Conservation (phyloP, 208 protist genomes). For the Acanthamoeba culbertsoni region DNA sequence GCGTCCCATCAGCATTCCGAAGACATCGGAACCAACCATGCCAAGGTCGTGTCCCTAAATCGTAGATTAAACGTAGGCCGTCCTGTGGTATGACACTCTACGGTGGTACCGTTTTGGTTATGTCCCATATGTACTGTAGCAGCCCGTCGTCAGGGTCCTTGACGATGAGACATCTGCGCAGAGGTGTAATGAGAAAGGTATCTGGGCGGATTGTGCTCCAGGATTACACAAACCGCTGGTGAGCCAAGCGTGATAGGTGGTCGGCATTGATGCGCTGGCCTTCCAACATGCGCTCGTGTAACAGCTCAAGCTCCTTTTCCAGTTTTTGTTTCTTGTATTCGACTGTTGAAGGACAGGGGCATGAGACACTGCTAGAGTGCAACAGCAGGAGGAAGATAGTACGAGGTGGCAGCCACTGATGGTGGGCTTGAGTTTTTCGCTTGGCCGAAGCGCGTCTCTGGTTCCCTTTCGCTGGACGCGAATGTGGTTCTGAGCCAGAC, state of each 20-base stretch:
- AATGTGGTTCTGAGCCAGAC: no score
- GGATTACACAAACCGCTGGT: neutral
- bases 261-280: neutral
- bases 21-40: neutral
- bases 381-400: neutral
- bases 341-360: neutral
- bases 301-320: neutral
- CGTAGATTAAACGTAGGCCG: neutral
- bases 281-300: neutral
- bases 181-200: neutral
- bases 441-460: no score
- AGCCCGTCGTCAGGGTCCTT: neutral
- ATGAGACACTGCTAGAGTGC: neutral
- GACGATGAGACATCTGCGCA: neutral
- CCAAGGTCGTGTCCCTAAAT: neutral
- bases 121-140: constrained; percentile 39
- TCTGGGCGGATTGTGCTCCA: neutral
- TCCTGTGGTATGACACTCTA: neutral
- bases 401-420: neutral
- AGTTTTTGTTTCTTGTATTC: neutral
- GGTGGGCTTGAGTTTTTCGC: no score
- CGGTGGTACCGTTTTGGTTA: constrained; percentile 28
- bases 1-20: neutral
- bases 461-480: no score
- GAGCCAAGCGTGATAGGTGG: neutral